phyloP scores from a whole-genome alignment of 805 yeast genomes.

The Spathaspora boniae region DNA sequence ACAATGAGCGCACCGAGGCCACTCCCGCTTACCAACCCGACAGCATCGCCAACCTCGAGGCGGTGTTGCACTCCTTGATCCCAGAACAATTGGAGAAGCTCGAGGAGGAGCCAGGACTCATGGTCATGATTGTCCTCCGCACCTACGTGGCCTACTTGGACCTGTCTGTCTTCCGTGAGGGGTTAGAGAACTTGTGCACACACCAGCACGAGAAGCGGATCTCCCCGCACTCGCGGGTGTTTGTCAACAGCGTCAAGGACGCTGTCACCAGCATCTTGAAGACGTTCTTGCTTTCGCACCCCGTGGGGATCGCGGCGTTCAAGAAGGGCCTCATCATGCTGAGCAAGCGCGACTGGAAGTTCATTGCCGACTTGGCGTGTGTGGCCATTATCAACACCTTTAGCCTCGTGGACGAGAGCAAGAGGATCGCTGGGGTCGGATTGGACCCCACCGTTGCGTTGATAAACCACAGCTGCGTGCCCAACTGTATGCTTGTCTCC shows the following conservation, averaged over 20 bases:
- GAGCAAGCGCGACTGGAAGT: conserved; percentile 5
- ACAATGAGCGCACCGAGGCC: not conserved
- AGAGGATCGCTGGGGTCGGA: conserved; percentile 27
- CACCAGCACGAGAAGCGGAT: conserved; percentile 6
- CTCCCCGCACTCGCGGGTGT: not conserved
- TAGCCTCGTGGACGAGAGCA: conserved; percentile 19
- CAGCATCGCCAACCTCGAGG: conserved; percentile 1
- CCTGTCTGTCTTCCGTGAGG: not conserved
- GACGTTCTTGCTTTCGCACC: not conserved
- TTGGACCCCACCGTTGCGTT: conserved; percentile 36
- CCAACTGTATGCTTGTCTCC: conserved; percentile 25
- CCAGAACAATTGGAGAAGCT: not conserved
- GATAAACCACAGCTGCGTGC: conserved; percentile 40
- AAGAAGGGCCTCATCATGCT: not conserved
- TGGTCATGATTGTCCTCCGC: no score
- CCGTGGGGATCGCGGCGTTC: not conserved
- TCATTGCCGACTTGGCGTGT: conserved; percentile 5
- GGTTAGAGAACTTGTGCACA: conserved; percentile 8
- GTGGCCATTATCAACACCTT: conserved; percentile 20
- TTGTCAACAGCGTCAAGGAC: not conserved
- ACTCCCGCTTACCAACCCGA: no score
- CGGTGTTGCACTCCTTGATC: not conserved
- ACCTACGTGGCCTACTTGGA: conserved; percentile 5
- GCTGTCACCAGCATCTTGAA: conserved; percentile 1
- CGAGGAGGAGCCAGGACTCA: no score